A percentile compares a stretch with the other conserved stretches of the same genome.
Evolutionary conservation across 139 green algal species (phyloP).

Genomic region (Micractinium sp.): DNA sequence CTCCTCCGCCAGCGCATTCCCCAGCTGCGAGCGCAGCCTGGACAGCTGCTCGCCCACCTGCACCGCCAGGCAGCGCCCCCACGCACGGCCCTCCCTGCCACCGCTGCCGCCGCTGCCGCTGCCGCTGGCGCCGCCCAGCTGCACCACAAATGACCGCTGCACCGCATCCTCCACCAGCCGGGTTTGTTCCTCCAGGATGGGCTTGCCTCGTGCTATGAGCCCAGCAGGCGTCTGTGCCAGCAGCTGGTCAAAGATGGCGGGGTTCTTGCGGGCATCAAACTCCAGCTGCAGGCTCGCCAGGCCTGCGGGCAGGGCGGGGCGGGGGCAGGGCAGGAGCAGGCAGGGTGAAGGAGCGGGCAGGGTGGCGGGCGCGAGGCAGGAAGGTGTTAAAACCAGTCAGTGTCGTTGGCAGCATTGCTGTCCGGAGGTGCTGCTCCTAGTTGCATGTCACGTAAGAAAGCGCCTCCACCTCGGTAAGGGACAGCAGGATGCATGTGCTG

Average conservation of each 20-base stretch:
- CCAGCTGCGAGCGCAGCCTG: constrained; percentile 53
- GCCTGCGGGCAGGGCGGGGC: constrained; percentile 20
- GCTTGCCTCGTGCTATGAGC: constrained; percentile 26
- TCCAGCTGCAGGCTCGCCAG: constrained; percentile 51
- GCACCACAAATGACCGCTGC: constrained; percentile 35
- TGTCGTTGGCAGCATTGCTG: too few species aligned
- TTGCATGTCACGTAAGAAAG: too few species aligned
- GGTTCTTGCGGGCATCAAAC: constrained; percentile 58
- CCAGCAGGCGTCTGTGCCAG: constrained; percentile 14
- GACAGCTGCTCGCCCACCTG: constrained; percentile 17
- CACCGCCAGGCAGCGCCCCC: constrained; percentile 55
- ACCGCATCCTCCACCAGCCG: constrained; percentile 28
- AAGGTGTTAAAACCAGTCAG: not conserved
- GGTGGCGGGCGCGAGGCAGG: not conserved
- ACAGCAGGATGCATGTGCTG: too few species aligned
- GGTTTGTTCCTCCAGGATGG: constrained; percentile 32
- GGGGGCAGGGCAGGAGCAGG: not conserved
- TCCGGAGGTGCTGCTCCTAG: too few species aligned
- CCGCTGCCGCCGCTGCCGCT: constrained; percentile 19
- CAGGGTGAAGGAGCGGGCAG: not conserved
- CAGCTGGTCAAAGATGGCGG: constrained; percentile 60
- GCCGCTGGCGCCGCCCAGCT: constrained; percentile 43
- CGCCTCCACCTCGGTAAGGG: too few species aligned
- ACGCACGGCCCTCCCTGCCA: not conserved
- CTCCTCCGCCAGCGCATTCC: constrained; percentile 61